Conservation (phyloP, 352 stramenopile genomes). For the Phytophthora citricola region DNA sequence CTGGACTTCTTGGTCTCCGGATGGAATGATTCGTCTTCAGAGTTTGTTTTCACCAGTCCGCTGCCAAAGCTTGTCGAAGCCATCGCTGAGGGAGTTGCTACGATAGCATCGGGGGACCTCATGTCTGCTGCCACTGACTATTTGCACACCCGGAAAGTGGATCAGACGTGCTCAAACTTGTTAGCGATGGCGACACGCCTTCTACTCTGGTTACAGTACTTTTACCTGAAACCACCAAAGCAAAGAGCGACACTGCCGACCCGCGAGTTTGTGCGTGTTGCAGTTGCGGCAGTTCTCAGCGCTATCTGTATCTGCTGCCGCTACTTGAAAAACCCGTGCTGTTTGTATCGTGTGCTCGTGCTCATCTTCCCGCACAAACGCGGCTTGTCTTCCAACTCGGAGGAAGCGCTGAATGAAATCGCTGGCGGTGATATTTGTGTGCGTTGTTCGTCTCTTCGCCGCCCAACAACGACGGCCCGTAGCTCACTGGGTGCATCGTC, state of each 20-base stretch:
- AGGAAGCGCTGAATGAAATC: conserved; percentile 67
- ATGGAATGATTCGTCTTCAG: conserved; percentile 41
- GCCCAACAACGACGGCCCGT: conserved; percentile 9
- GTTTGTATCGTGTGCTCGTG: conserved; percentile 62
- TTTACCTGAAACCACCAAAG: conserved; percentile 53
- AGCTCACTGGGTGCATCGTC: conserved; percentile 36
- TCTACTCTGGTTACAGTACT: conserved; percentile 73
- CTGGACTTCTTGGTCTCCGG: conserved; percentile 66
- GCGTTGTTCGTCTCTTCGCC: conserved; percentile 44
- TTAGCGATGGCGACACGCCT: conserved; percentile 57
- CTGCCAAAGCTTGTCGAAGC: conserved; percentile 66
- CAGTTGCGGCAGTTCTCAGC: conserved; percentile 75
- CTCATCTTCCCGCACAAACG: conserved; percentile 83
- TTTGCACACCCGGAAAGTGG: conserved; percentile 62
- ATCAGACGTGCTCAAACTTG: conserved; percentile 75
- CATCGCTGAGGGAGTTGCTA: conserved; percentile 61
- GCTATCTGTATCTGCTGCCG: conserved; percentile 70
- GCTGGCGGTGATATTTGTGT: conserved; percentile 58
- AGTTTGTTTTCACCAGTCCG: conserved; percentile 45
- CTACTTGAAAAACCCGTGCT: conserved; percentile 75
- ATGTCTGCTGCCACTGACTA: conserved; percentile 56
- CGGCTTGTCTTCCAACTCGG: conserved; percentile 50
- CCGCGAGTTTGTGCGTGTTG: conserved; percentile 67
- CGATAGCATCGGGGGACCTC: conserved; percentile 62
- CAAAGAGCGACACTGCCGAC: conserved; percentile 41